These are phyloP conservation scores for Colletotrichum noveboracense DNA, from an alignment of 2,329 filamentous ascomycete species.

Conservation along the genomic window DNA sequence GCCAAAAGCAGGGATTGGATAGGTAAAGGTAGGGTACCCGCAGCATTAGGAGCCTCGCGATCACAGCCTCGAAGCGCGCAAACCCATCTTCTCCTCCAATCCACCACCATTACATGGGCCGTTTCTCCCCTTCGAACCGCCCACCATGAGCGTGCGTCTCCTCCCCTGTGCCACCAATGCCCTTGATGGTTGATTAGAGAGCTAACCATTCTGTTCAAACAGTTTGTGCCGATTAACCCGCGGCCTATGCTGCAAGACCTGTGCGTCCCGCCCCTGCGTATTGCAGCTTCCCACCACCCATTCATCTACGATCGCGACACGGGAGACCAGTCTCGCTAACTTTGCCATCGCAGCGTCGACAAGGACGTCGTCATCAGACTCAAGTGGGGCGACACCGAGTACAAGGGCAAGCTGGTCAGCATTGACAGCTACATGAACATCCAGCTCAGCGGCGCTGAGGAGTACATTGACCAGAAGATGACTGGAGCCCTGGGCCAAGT, in stretches of 20 bases:
- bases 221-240: slow-evolving; percentile 95
- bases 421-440: slow-evolving; percentile 99
- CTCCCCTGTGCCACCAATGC: not conserved
- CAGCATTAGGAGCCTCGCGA: slow-evolving; percentile 13
- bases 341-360: slow-evolving; percentile 69
- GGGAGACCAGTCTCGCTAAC: not conserved
- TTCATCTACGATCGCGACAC: not conserved
- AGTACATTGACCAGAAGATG: slow-evolving; percentile 88
- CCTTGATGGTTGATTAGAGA: not conserved
- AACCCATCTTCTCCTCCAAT: slow-evolving; percentile 18
- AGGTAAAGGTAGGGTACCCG: not conserved
- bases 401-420: slow-evolving; percentile 90
- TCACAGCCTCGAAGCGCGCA: slow-evolving; percentile 17
- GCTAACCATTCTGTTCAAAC: not conserved
- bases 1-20: not conserved
- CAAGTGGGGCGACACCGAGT: slow-evolving; percentile 98
- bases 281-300: not conserved
- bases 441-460: slow-evolving; percentile 87
- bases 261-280: slow-evolving; percentile 54
- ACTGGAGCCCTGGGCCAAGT: slow-evolving; percentile 89
- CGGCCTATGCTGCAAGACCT: slow-evolving; percentile 94
- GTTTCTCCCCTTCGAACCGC: slow-evolving; percentile 22
- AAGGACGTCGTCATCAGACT: slow-evolving; percentile 89
- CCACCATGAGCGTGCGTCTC: slow-evolving; percentile 39
- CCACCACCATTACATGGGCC: slow-evolving; percentile 18